Percentiles rank a stretch among this genome's conserved stretches.
phyloP scores from a whole-genome alignment of 2,329 filamentous ascomycete species.

The Coniella lustricola region DNA sequence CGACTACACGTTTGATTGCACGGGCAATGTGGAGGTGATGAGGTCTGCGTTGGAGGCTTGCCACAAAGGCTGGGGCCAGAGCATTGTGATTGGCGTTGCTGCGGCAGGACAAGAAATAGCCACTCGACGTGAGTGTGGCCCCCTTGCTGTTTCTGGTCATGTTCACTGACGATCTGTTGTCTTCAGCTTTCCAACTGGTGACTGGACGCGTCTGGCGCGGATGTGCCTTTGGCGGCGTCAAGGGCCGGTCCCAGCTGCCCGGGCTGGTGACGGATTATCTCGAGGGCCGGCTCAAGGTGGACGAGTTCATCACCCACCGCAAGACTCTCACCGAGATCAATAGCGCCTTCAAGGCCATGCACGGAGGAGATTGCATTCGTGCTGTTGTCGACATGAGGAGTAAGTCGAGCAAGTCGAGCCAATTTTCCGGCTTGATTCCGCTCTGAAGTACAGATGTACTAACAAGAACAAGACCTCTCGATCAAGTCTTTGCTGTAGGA shows the following conservation, averaged over 20 bases:
- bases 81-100: conserved; percentile 95
- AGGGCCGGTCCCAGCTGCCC: conserved; percentile 88
- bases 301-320: conserved; percentile 98
- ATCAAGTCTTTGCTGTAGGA: background rate
- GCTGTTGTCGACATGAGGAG: conserved; percentile 69
- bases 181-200: conserved; percentile 88
- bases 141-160: background rate
- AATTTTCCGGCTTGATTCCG: no score
- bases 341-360: conserved; percentile 82
- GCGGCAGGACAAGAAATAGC: conserved; percentile 93
- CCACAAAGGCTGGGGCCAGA: conserved; percentile 99
- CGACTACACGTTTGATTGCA: conserved; percentile 99
- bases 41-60: conserved; percentile 90
- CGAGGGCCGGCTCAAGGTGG: conserved; percentile 85
- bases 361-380: conserved; percentile 92
- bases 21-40: conserved; percentile 95
- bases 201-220: conserved; percentile 97
- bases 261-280: conserved; percentile 86
- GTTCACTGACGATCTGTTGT: background rate
- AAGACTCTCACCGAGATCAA: conserved; percentile 81
- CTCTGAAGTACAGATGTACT: no score
- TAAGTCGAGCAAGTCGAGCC: conserved; percentile 10
- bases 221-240: conserved; percentile 96
- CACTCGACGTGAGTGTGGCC: conserved; percentile 68
- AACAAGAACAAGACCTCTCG: background rate